Evolutionary conservation across 2,329 filamentous ascomycete genomes (phyloP).

Genomic region (Myrmaecium sp.): DNA sequence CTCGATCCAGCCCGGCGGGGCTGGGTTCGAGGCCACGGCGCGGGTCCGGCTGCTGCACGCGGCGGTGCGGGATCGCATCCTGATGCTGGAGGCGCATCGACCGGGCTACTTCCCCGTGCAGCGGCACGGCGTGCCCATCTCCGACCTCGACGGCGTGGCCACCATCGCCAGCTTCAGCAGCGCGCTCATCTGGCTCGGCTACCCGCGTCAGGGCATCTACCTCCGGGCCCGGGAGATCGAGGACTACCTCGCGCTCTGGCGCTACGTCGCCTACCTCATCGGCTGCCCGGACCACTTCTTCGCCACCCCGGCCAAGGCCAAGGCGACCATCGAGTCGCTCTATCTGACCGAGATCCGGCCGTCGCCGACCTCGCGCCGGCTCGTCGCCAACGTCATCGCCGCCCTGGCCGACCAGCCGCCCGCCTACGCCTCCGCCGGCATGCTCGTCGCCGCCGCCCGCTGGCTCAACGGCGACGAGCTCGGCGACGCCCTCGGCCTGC

Average conservation of each 20-base stretch:
- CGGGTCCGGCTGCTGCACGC: slow-evolving; percentile 55
- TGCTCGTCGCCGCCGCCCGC: slow-evolving; percentile 49
- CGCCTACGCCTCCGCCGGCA: slow-evolving; percentile 45
- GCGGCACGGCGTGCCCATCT: slow-evolving; percentile 49
- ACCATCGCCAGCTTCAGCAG: slow-evolving; percentile 57
- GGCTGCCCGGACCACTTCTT: slow-evolving; percentile 49
- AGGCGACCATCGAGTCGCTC: slow-evolving; percentile 49
- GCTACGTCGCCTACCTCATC: slow-evolving; percentile 55
- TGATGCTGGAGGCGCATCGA: slow-evolving; percentile 36
- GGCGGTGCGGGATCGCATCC: slow-evolving; percentile 46
- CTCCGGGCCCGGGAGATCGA: slow-evolving; percentile 42
- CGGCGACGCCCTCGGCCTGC: slow-evolving; percentile 40
- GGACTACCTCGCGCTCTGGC: slow-evolving; percentile 62
- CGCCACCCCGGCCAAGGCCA: slow-evolving; percentile 36
- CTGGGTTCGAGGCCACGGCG: slow-evolving; percentile 46
- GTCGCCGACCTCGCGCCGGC: slow-evolving; percentile 40
- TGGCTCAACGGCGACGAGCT: slow-evolving; percentile 55
- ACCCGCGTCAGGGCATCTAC: slow-evolving; percentile 58
- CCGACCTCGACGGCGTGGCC: slow-evolving; percentile 56
- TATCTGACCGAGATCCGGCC: slow-evolving; percentile 50
- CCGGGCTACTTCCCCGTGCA: slow-evolving; percentile 46
- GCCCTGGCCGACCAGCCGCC: slow-evolving; percentile 50
- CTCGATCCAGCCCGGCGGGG: slow-evolving; percentile 50
- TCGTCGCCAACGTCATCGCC: slow-evolving; percentile 61
- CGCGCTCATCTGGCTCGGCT: slow-evolving; percentile 47